Evolutionary conservation across 2,329 filamentous ascomycete species (phyloP), one percentile per base, ranked within the genome.

Genomic region (Sphaerostilbella broomeana): DNA sequence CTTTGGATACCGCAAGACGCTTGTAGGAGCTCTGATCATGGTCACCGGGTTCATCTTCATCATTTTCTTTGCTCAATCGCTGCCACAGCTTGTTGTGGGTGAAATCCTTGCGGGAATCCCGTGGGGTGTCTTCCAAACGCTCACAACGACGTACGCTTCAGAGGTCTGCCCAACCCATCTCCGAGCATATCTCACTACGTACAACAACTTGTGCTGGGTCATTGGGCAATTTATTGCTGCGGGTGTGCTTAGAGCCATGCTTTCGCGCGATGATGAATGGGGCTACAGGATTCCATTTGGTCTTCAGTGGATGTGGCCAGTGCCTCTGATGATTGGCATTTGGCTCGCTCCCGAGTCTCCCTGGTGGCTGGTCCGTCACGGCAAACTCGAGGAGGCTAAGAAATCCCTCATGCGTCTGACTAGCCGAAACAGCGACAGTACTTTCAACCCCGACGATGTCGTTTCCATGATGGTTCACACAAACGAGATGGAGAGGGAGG

Each of bases 381-480:
- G 60, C 2, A 58, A 59, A 8, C 44, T 61, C 4, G 60, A 63
- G 3, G 62, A 64, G 2, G 68, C 61, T 17, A 63, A 63, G 46
- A 42, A 49, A 5, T 59, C 65, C 0, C 48, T 73, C 0, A 45
- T 52, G 24, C 58, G 66, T 5, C 58, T 73, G 13, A 64, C 63
- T 4, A 54, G 47, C 7, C 59, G 69, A 18, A 70, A 58, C 46
- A 47, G 35, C 38, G 53, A 45, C 4, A 15, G 50, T 3, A 48
- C 54, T 5, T 63, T 68, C 38, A 59, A 65, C 22, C 53, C 57
- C 6, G 62, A 71, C 17, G 59, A 68, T 47, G 63, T 63, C 2
- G 48, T 76, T n/a, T 64, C 68, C 9, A 68, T 73, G 65, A 71
- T 74, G 62, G 47, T 65, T 0, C 62, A 71, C 40, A 74, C 71